Evolutionary conservation across 148 eudicot genomes (phyloP), one percentile per base, ranked within the genome.

Genomic region (Cornus controversa): DNA sequence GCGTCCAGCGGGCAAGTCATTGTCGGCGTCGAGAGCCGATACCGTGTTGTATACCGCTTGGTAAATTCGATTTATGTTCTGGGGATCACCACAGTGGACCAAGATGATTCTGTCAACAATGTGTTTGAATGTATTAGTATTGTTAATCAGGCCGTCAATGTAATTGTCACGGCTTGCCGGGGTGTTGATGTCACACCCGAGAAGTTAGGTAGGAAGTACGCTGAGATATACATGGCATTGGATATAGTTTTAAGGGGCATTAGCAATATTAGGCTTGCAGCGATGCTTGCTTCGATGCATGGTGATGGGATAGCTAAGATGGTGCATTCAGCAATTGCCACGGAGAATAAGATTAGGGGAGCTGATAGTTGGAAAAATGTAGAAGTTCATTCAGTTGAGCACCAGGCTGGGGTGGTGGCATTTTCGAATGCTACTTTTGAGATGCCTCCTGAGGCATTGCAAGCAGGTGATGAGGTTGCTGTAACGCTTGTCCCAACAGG

Each of bases 201-300:
- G 79, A 93, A 93, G 82, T 79, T 93, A 28, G 83, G 90, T 75
- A 90, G 86, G 89, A 94, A 94, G 63, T 94, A 94, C 47, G 92
- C 94, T 2, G 98, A 94, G 84, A 79, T 94, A 70, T 94, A 94
- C 28, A 92, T 94, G 98, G 98, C 98, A 6, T 77, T 94, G 78
- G 98, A 94, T 84, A 94, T 94, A 75, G 97, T 94, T 16, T 81
- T 94, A 84, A 84, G 94, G 68, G 98, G 98, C 5, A 97, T 94
- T 67, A 92, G 94, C 84, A 90, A 82, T 75, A 94, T 94, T 70
- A 85, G 98, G 86, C 78, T 94, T 11, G 94, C 97, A 0, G 95
- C 98, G 0, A 94, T 94, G 98, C 82, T 94, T 37, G 94, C 89
- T 11, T 78, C 92, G 2, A 71, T 94, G 90, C 98, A 94, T 72